Evolutionary conservation across 306 rosid species (phyloP).

Genomic region (Dryas octopetala): DNA sequence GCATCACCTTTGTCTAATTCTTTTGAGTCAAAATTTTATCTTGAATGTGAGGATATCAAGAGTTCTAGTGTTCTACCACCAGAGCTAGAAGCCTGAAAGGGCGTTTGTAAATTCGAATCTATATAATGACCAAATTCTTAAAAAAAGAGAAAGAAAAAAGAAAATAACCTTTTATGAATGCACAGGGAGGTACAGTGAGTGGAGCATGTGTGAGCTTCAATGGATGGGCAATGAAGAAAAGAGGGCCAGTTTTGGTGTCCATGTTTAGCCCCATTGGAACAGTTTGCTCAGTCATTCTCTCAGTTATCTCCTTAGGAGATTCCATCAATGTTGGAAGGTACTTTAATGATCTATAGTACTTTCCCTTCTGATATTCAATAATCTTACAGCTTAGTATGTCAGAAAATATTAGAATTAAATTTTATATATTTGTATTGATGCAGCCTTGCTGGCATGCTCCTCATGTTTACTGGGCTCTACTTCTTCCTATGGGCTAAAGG

Average conservation of each 20-base stretch:
- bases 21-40: too few species aligned
- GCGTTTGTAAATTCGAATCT: neutral
- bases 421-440: slow-evolving; percentile 15
- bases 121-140: neutral
- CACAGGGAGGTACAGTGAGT: slow-evolving; percentile 65
- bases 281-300: slow-evolving; percentile 66
- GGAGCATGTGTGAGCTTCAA: slow-evolving; percentile 69
- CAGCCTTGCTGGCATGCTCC: slow-evolving; percentile 76
- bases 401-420: neutral
- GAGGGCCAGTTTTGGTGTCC: slow-evolving; percentile 85
- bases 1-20: neutral
- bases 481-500: slow-evolving; percentile 88
- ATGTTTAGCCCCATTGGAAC: slow-evolving; percentile 80
- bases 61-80: too few species aligned
- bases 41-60: too few species aligned
- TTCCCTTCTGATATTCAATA: neutral
- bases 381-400: neutral
- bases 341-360: neutral
- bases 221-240: slow-evolving; percentile 89
- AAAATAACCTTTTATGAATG: too few species aligned
- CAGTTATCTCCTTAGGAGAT: slow-evolving; percentile 48
- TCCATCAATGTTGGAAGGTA: slow-evolving; percentile 67
- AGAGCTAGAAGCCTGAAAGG: too few species aligned
- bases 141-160: too few species aligned
- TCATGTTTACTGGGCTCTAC: slow-evolving; percentile 83